These are phyloP conservation scores for Rhodotorula sp. DNA, from an alignment of 1,284 basidiomycete species.

Conservation along the genomic window DNA sequence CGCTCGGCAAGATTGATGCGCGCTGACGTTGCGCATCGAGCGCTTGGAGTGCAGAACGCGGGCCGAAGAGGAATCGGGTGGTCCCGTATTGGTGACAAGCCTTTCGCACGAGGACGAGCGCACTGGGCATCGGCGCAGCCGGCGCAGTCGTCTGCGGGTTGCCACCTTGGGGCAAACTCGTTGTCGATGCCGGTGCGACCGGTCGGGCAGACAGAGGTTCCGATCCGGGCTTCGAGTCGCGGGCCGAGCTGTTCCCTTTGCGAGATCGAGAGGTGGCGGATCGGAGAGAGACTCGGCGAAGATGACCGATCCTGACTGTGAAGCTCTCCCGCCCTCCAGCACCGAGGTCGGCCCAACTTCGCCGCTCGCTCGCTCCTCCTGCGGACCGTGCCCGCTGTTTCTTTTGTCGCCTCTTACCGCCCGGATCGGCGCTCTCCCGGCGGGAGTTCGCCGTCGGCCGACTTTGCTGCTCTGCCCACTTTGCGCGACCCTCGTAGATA, in stretches of 20 bases:
- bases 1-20: neutral
- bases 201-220: neutral
- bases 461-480: constrained; percentile 45
- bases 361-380: constrained; percentile 21
- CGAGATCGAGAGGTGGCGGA: too few relatives aligned
- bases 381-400: constrained; percentile 8
- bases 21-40: constrained; percentile 7
- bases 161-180: neutral
- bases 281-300: constrained; percentile 7
- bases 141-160: neutral
- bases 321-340: constrained; percentile 14
- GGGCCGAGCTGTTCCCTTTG: neutral
- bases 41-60: constrained; percentile 11
- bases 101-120: constrained; percentile 13
- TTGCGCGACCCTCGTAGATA: constrained; percentile 47
- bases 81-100: constrained; percentile 24
- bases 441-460: neutral
- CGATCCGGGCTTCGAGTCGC: neutral
- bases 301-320: constrained; percentile 18
- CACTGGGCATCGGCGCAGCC: constrained; percentile 5
- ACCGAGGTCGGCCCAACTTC: constrained; percentile 12
- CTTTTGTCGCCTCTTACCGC: neutral
- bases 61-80: constrained; percentile 26
- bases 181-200: neutral
- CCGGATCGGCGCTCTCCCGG: neutral